These are phyloP conservation scores for Starmera quercuum DNA, from an alignment of 805 yeast genomes.

Conservation along the genomic window DNA sequence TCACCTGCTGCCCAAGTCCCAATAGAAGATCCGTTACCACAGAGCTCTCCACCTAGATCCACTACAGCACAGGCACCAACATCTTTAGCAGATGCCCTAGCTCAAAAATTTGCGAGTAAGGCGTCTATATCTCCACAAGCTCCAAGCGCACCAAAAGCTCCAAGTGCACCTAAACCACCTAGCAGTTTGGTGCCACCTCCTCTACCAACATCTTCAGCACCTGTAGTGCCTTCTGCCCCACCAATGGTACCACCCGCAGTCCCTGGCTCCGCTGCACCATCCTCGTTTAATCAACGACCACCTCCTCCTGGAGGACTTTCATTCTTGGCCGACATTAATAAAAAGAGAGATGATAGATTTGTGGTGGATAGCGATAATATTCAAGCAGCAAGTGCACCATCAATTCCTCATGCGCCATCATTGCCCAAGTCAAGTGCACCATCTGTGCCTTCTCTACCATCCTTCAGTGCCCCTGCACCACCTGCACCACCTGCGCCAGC, in stretches of 20 bases:
- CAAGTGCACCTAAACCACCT: constrained; percentile 7
- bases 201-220: no score
- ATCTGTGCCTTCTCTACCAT: constrained; percentile 6
- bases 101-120: constrained; percentile 2
- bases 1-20: constrained; percentile 14
- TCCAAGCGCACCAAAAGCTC: constrained; percentile 8
- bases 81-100: constrained; percentile 1
- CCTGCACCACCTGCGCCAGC: constrained; percentile 13
- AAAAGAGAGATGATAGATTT: constrained; percentile 36
- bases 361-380: constrained; percentile 28
- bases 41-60: constrained; percentile 17
- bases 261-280: constrained; percentile 8
- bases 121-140: constrained; percentile 21
- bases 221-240: no score
- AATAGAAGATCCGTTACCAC: constrained; percentile 9
- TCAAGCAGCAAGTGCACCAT: constrained; percentile 5
- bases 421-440: constrained; percentile 13
- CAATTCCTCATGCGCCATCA: constrained; percentile 7
- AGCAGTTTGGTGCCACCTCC: no score
- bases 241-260: constrained; percentile 5
- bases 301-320: constrained; percentile 30
- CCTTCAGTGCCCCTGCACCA: constrained; percentile 7
- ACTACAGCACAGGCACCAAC: constrained; percentile 16
- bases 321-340: constrained; percentile 41
- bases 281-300: constrained; percentile 13